Conservation (phyloP, 345 rosid genomes). For the Populus ilicifolia region DNA sequence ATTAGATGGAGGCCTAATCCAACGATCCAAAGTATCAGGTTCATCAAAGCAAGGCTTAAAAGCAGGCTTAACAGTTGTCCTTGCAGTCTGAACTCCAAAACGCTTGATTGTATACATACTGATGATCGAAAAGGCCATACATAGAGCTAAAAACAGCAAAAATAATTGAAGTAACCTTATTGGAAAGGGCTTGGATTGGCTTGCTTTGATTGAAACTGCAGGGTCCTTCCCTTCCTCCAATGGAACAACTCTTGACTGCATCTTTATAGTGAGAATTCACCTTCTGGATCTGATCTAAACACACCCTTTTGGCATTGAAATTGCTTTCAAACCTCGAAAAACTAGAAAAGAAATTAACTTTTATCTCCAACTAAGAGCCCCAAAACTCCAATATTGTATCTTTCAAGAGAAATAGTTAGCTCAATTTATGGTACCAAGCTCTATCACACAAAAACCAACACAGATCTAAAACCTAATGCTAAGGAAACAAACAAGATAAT, state of each 20-base stretch:
- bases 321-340: not conserved
- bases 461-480: constrained; percentile 24
- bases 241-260: constrained; percentile 55
- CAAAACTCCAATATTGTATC: constrained; percentile 7
- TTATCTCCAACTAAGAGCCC: not conserved
- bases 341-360: not conserved
- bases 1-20: constrained; percentile 60
- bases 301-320: not conserved
- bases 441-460: not conserved
- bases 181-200: constrained; percentile 49
- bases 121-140: constrained; percentile 54
- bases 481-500: not conserved
- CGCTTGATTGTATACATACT: constrained; percentile 63
- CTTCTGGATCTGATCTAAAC: constrained; percentile 18
- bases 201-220: constrained; percentile 32
- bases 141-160: constrained; percentile 46
- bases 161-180: constrained; percentile 48
- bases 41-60: constrained; percentile 52
- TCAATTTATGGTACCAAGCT: not conserved
- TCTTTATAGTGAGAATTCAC: constrained; percentile 27
- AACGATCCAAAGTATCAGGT: constrained; percentile 35
- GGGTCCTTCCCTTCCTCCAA: constrained; percentile 75
- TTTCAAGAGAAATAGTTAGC: not conserved
- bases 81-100: constrained; percentile 50
- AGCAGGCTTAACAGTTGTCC: constrained; percentile 39